Evolutionary conservation across 208 protist genomes (phyloP).

Genomic region (Wallacemonas sp.): DNA sequence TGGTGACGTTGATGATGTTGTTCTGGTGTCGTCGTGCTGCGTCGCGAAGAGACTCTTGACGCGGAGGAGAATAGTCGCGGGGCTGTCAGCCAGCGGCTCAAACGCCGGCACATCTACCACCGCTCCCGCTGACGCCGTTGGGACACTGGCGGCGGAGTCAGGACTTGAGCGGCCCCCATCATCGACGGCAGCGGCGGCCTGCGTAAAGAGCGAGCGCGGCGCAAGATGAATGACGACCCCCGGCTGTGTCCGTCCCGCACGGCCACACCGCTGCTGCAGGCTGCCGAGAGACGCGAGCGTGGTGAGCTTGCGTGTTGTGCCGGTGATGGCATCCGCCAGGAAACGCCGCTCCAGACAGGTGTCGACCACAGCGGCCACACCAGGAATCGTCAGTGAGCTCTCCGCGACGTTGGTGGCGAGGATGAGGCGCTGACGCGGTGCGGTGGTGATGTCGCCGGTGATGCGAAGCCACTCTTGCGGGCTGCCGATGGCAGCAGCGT

Average conservation of each 20-base stretch:
- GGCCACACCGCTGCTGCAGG: constrained; percentile 60
- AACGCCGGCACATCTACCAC: no score
- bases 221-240: constrained; percentile 73
- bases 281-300: constrained; percentile 38
- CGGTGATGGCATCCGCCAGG: constrained; percentile 49
- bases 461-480: constrained; percentile 50
- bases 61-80: constrained; percentile 50
- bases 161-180: no score
- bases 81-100: constrained; percentile 35
- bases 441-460: constrained; percentile 22
- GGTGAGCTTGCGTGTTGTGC: constrained; percentile 47
- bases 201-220: constrained; percentile 37
- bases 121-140: no score
- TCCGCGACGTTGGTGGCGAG: constrained; percentile 78
- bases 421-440: constrained; percentile 49
- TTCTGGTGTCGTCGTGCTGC: background rate
- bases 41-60: constrained; percentile 51
- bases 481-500: constrained; percentile 60
- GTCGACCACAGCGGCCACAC: constrained; percentile 70
- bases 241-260: constrained; percentile 67
- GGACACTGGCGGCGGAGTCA: no score
- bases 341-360: constrained; percentile 56
- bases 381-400: constrained; percentile 80
- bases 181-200: no score
- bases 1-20: background rate